These are phyloP conservation scores for Xylaria sp. DNA, from an alignment of 2,329 filamentous ascomycete genomes.

Conservation along the genomic window DNA sequence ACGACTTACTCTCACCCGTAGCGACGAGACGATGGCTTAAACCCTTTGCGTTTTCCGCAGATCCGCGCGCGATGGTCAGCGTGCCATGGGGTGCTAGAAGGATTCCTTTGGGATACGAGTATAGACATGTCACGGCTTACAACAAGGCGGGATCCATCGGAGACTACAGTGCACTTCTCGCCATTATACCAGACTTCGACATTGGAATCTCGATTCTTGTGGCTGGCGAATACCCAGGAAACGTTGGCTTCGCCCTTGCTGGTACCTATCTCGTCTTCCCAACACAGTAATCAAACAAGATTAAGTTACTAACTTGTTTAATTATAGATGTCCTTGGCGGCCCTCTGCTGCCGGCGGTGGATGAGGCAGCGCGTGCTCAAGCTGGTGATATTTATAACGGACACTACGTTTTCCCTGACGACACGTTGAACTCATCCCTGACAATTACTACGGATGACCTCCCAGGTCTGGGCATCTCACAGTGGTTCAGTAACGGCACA, in stretches of 20 bases:
- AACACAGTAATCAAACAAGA: neutral
- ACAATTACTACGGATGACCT: slow-evolving; percentile 35
- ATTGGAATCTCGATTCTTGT: slow-evolving; percentile 45
- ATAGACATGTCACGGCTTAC: slow-evolving; percentile 43
- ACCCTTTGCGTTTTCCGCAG: slow-evolving; percentile 42
- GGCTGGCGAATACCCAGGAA: slow-evolving; percentile 38
- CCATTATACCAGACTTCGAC: slow-evolving; percentile 47
- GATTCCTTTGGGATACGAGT: slow-evolving; percentile 32
- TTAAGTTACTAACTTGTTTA: slow-evolving; percentile 13
- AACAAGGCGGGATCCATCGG: slow-evolving; percentile 46
- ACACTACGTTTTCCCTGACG: slow-evolving; percentile 27
- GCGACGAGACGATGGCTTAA: slow-evolving; percentile 45
- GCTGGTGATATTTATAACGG: slow-evolving; percentile 34
- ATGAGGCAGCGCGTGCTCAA: slow-evolving; percentile 34
- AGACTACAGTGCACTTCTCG: slow-evolving; percentile 42
- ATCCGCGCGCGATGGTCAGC: slow-evolving; percentile 43
- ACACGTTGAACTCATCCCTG: slow-evolving; percentile 36
- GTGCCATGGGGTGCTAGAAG: slow-evolving; percentile 42
- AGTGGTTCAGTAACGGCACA: slow-evolving; percentile 39
- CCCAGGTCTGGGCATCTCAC: slow-evolving; percentile 34
- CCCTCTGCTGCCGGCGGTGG: slow-evolving; percentile 35
- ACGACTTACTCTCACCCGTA: slow-evolving; percentile 39
- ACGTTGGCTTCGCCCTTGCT: slow-evolving; percentile 34
- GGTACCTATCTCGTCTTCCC: slow-evolving; percentile 17
- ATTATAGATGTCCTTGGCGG: slow-evolving; percentile 32